Evolutionary conservation across 345 rosid genomes (phyloP), one percentile per base, ranked within the genome.

Genomic region (Citrus cavaleriei): DNA sequence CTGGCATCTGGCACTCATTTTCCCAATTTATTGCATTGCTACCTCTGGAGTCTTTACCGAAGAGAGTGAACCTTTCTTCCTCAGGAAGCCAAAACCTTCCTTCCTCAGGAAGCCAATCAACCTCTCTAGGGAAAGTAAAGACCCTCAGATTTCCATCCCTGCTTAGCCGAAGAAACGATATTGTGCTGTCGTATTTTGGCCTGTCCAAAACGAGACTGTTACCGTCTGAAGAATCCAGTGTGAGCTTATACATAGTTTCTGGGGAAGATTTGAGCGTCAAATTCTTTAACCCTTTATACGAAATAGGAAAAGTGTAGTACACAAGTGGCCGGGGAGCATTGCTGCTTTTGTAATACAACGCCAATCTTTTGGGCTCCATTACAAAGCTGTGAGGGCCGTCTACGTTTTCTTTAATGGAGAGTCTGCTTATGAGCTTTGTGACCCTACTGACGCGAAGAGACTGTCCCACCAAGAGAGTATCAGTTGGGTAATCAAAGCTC

Each of bases 401-500:
- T 0, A 35, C 28, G 70, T 88, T 86, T 25, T 76, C 69, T 9
- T 68, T 65, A 4, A 25, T 72, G 1, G 93, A 88, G 25, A 74
- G 76, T 25, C 92, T 80, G 64, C 95, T 91, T 61, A 89, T 89
- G 3, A 92, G 90, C 77, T 82, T 89, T 61, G 68, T 79, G 14
- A 25, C 74, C 12, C 79, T 88, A 3, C 84, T 84, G 8, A 60
- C 51, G 46, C 64, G 73, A 2, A 90, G 75, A 8, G 91, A 80
- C 34, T 91, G 95, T 8, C 90, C 91, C 30, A 86, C 88, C 25
- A 93, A 84, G 46, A 93, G 88, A 5, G 93, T 90, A 27, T 91
- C 95, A 2, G 90, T 88, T 0, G 94, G 94, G 21, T 58, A 74
- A 70, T 93, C 88, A 28, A 91, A 90, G 57, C 94, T 90, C 70